Base-by-base conservation (phyloP, 495 filamentous ascomycete genomes). In the Articulospora tetracladia region DNA sequence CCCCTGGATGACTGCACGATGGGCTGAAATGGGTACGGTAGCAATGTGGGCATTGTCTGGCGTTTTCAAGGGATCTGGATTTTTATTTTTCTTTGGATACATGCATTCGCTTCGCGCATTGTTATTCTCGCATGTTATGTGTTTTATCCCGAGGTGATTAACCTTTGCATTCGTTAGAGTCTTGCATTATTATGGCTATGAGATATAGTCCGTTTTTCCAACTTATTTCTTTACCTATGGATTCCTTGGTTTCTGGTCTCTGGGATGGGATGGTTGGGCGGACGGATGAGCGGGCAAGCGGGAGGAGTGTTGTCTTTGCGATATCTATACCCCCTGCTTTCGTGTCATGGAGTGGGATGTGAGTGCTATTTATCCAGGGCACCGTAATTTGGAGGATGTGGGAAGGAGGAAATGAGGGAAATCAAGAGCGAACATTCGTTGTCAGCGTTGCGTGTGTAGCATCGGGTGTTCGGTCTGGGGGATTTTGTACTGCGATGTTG, bases 311-410 rank as follows among this genome's bases (percentile, higher is more conserved):
- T 44, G 39, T 44, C 39, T 44, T 27, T 50, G 11, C 25, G 47
- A 50, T 50, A 50, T 22, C 47, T 50, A 50, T 50, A 50, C 47
- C 47, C n/a, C 47, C 6, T 50, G 47, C 47, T 50, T 25, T 50
- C 47, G 8, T 50, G 24, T 50, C 19, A n/a, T 44, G 39, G 39
- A 44, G 39, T 3, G 39, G 20, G 47, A 8, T 24, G 20, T 50
- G 23, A n/a, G 47, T 24, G 47, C 25, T 24, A 6, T 50, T 24
- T 25, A 50, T 50, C 10, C 25, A n/a, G 25, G 47, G 47, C 3
- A 44, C 8, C n/a, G 8, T 7, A 19, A 44, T 3, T 7, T 3
- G 39, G n/a, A 44, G 7, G 39, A 44, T 3, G n/a, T 15, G 4
- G 39, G 4, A 7, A 44, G n/a, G 39, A 19, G 15, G 17, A 44